Base-by-base conservation (phyloP, 75 land plant genomes). In the Larix kaempferi region DNA sequence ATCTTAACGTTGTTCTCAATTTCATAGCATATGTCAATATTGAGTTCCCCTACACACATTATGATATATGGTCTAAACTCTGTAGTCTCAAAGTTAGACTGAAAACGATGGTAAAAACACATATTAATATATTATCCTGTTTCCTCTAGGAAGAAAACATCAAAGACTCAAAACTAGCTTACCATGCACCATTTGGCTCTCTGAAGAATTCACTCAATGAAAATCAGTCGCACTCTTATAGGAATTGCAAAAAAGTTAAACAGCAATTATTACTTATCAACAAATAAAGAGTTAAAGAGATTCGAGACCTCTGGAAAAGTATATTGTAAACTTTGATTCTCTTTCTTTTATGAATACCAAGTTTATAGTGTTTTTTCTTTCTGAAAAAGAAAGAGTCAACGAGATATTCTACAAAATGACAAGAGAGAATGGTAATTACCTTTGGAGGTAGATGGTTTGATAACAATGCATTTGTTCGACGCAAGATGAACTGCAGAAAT, bases 381-480 rank as follows among this genome's bases (percentile, higher is more conserved):
- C n/a, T n/a, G n/a, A n/a, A n/a, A n/a, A n/a, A 66, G 11, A 35
- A 35, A 35, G 37, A 35, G 37, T 35, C 3, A 35, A 35, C 1
- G 37, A 35, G 41, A 39, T 39, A 39, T 39, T 67, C 59, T 77
- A 5, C 19, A n/a, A 78, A 74, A 55, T 12, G 2, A 39, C 10
- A 57, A 5, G 13, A 17, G 22, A 39, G 65, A 59, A 35, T 11
- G 39, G 19, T 6, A 65, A 77, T 77, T 86, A 97, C 99, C 95
- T 97, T 97, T 74, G 99, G 99, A 74, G 99, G 99, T 71, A 97
- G 74, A 80, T 97, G 99, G 76, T 97, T 94, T 71, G 99, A 97
- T 25, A 97, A 59, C 56, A 97, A 77, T 64, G 98, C 94, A 87
- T 97, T 97, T 71, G 98, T 92, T 80, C 99, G 86, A 64, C 99